phyloP scores from a whole-genome alignment of 768 basidiomycete genomes.

The Boletus vermiculosoides region DNA sequence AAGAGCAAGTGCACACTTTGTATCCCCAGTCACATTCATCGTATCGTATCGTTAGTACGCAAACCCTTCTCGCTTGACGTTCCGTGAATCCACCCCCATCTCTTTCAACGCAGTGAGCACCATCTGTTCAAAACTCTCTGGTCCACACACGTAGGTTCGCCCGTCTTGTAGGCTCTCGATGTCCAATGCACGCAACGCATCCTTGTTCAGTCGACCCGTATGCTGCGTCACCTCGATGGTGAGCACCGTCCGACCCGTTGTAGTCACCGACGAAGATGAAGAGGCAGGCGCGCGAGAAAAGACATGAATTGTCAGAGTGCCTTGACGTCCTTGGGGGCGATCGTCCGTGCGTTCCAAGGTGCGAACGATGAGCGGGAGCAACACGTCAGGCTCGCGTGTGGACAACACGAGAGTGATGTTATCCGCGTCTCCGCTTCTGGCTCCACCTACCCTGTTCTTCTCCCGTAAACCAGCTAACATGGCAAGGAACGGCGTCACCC shows the following conservation, averaged over 20 bases:
- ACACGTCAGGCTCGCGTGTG: conserved; percentile 52
- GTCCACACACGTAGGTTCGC: conserved; percentile 51
- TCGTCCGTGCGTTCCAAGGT: conserved; percentile 1
- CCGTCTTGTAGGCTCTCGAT: conserved; percentile 20
- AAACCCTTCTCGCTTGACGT: conserved; percentile 43
- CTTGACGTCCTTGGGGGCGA: neutral
- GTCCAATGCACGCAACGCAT: conserved; percentile 3
- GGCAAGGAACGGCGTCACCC: conserved; percentile 62
- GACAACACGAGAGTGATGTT: conserved; percentile 50
- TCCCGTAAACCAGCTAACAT: conserved; percentile 40
- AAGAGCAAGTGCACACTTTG: neutral
- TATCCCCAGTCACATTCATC: neutral
- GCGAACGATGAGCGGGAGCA: conserved; percentile 39
- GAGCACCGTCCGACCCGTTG: conserved; percentile 13
- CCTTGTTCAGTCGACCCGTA: conserved; percentile 18
- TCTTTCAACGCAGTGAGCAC: conserved; percentile 35
- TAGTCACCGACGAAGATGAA: neutral
- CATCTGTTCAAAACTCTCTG: conserved; percentile 43
- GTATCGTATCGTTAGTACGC: conserved; percentile 38
- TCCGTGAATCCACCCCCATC: conserved; percentile 34
- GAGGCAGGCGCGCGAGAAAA: conserved; percentile 28
- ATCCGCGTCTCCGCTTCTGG: neutral
- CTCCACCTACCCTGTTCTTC: neutral
- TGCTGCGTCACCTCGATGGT: conserved; percentile 18
- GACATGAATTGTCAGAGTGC: conserved; percentile 38